A percentile compares a stretch with the other conserved stretches of the same genome.
Conservation (phyloP, 495 filamentous ascomycete species). For the Monascus purpureus region DNA sequence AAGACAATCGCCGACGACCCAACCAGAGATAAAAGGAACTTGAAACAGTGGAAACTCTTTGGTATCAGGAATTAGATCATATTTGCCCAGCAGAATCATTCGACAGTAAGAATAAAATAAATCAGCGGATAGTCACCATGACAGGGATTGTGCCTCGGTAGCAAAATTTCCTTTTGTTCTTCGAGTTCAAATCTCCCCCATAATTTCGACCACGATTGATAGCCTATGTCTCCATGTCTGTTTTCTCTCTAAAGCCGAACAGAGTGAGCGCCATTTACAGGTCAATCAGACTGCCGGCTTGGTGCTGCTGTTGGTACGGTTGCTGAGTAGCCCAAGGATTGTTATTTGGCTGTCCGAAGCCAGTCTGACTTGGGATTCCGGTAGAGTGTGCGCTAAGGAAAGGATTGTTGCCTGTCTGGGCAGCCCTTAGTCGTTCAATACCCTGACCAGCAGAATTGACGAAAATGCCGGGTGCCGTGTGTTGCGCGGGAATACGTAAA, state of each 20-base stretch:
- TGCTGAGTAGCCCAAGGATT: constrained; percentile 61
- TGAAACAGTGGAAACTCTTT: not conserved
- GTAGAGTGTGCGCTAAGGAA: constrained; percentile 76
- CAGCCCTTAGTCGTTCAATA: constrained; percentile 47
- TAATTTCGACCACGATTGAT: too few species aligned
- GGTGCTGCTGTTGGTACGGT: constrained; percentile 45
- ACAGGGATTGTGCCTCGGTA: too few species aligned
- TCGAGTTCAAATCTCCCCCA: too few species aligned
- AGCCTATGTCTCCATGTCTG: too few species aligned
- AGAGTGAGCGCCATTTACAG: too few species aligned
- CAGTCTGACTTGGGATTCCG: constrained; percentile 50
- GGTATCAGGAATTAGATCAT: constrained; percentile 2
- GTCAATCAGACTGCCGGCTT: constrained; percentile 80
- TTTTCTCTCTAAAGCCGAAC: too few species aligned
- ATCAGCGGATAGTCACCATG: not conserved
- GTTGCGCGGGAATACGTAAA: constrained; percentile 87
- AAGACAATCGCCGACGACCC: not conserved
- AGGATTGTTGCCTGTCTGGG: constrained; percentile 84
- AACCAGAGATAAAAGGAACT: not conserved
- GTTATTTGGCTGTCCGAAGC: constrained; percentile 33
- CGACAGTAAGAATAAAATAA: constrained; percentile 1
- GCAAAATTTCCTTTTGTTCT: too few species aligned
- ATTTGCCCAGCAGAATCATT: not conserved
- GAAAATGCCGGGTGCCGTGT: constrained; percentile 93
- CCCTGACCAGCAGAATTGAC: constrained; percentile 86